Evolutionary conservation across 225 moss, liverwort and hornwort genomes (phyloP), one percentile per base, ranked within the genome.

Genomic region (Physcomitrellopsis africana): DNA sequence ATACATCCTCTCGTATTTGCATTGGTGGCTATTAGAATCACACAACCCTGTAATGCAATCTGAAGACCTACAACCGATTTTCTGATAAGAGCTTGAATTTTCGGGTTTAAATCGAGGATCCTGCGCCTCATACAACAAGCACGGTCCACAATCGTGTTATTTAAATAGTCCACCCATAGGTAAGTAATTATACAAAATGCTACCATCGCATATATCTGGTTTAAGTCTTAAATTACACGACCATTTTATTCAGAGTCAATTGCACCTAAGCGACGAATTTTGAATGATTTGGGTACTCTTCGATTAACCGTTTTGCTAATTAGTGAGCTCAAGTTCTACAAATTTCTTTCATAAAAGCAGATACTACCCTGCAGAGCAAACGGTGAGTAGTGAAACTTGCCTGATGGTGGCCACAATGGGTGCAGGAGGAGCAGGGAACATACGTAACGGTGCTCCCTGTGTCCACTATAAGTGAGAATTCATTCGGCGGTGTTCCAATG

Each of bases 371-470:
- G 15, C 42, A 67, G 26, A 46, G 9, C 7, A 12, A 67, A 20
- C 60, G 48, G 73, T 61, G 26, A 16, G 24, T 22, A 18, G 10
- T 48, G 60, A 44, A 42, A 45, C 76, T 66, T 85, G 80, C 93
- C 88, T 94, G 94, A 80, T 97, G 97, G 59, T 70, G 69, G 46
- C 97, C 97, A 88, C 97, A 99, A 72, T 90, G 97, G 37, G 82
- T 93, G 72, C 97, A 99, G 32, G 89, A 86, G 49, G 95, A 86
- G 83, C 97, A 99, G 24, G 97, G 97, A 44, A 99, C 97, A 80
- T 99, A 99, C 65, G 97, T 93, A 51, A 99, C 92, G 22, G 95
- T 93, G 89, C 97, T 99, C 46, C 97, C 97, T 26, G 97, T 94
- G 71, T 99, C 97, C 73, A 99, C 97, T 58, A 99, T 99, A 37